A percentile compares a stretch with the other conserved stretches of the same genome.
Conservation (phyloP, 257 asterid genomes). For the Thymus mandschuricus region DNA sequence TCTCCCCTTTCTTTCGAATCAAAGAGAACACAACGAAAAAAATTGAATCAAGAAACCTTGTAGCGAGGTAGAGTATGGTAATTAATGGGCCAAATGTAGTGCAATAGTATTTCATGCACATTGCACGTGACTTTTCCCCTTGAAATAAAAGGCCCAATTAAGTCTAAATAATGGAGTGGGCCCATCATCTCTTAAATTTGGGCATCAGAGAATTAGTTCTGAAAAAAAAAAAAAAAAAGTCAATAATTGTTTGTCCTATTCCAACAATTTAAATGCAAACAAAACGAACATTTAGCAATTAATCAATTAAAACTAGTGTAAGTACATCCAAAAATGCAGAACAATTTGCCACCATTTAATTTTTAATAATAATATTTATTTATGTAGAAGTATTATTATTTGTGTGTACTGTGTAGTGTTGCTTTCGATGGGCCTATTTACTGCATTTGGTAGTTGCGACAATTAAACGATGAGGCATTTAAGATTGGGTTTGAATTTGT, state of each 20-base stretch:
- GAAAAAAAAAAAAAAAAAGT: too few species aligned
- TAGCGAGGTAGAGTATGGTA: slow-evolving; percentile 12
- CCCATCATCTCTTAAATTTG: slow-evolving; percentile 12
- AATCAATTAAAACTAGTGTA: neutral
- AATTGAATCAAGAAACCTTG: neutral
- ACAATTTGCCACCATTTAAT: neutral
- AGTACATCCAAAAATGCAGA: slow-evolving; percentile 20
- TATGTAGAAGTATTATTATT: neutral
- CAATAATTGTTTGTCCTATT: slow-evolving; percentile 7
- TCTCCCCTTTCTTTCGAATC: too few species aligned
- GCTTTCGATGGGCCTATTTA: slow-evolving; percentile 25
- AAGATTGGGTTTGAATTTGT: neutral
- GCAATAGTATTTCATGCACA: slow-evolving; percentile 16
- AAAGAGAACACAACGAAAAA: neutral
- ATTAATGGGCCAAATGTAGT: slow-evolving; percentile 3
- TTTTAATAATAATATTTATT: too few species aligned
- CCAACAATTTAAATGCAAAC: slow-evolving; percentile 24
- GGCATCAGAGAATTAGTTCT: neutral
- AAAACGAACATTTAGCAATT: neutral
- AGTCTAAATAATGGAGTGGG: slow-evolving; percentile 2
- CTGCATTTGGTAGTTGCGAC: slow-evolving; percentile 29
- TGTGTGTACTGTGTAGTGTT: slow-evolving; percentile 16
- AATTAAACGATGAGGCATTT: slow-evolving; percentile 19
- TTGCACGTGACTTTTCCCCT: slow-evolving; percentile 20
- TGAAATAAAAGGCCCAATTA: neutral